Conservation (phyloP, 1,139 yeast genomes). For the Blastobotrys buckinghamii region DNA sequence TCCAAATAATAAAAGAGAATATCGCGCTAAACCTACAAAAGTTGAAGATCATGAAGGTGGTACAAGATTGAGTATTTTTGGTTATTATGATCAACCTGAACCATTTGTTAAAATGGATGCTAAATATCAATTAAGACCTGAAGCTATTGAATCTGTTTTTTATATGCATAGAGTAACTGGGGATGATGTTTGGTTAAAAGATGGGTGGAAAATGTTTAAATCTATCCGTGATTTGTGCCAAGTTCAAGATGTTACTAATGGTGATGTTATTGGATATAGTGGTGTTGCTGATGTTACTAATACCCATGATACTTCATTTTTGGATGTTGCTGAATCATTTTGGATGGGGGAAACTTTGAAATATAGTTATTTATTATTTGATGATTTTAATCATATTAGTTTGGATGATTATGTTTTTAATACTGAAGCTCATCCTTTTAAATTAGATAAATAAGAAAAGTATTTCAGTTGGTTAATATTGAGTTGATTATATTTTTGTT, state of each 20-base stretch:
- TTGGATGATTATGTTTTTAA: constrained; percentile 70
- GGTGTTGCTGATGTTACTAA: constrained; percentile 51
- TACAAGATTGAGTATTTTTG: constrained; percentile 29
- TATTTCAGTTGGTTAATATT: too few relatives aligned
- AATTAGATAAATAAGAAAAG: constrained; percentile 18
- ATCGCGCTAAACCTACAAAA: constrained; percentile 18
- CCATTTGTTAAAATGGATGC: constrained; percentile 37
- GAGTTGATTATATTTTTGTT: too few relatives aligned
- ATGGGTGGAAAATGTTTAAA: constrained; percentile 63
- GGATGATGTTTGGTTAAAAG: constrained; percentile 59
- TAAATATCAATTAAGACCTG: constrained; percentile 62
- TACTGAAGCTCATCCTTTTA: constrained; percentile 77
- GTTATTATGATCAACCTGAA: constrained; percentile 34
- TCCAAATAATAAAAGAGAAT: constrained; percentile 21
- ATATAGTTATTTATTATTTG: constrained; percentile 75
- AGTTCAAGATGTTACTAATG: constrained; percentile 25
- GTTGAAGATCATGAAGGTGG: constrained; percentile 27
- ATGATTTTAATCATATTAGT: constrained; percentile 51
- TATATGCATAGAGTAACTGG: constrained; percentile 72
- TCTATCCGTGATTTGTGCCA: constrained; percentile 37
- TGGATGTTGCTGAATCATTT: constrained; percentile 59
- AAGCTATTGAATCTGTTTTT: constrained; percentile 69
- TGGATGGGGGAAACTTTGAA: constrained; percentile 95
- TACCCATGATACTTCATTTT: constrained; percentile 16
- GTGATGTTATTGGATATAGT: constrained; percentile 41